phyloP scores from a whole-genome alignment of 2,329 filamentous ascomycete genomes.

The Tolypocladium tundrense region DNA sequence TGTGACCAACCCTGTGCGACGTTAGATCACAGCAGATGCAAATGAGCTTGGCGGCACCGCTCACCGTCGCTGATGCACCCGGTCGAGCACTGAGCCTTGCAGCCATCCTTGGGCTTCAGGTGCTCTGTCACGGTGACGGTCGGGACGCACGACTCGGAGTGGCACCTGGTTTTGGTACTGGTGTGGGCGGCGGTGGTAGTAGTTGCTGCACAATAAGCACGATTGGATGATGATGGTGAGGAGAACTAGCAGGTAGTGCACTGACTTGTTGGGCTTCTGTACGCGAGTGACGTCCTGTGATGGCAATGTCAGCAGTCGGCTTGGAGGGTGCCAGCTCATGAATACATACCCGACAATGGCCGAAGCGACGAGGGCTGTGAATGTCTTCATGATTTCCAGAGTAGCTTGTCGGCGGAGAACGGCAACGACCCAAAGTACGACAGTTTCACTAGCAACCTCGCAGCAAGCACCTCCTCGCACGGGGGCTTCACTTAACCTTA shows the following conservation, averaged over 20 bases:
- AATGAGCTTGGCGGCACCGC: neutral
- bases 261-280: neutral
- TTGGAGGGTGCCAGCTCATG: neutral
- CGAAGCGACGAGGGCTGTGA: neutral
- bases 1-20: constrained; percentile 5
- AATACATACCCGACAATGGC: neutral
- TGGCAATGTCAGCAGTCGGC: neutral
- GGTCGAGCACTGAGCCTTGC: constrained; percentile 6
- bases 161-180: neutral
- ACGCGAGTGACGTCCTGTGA: neutral
- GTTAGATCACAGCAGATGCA: neutral
- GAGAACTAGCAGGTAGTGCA: neutral
- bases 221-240: neutral
- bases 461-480: neutral
- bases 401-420: too few species aligned
- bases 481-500: neutral
- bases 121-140: constrained; percentile 8
- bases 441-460: neutral
- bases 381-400: neutral
- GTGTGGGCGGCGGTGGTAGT: neutral
- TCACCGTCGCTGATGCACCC: constrained; percentile 10
- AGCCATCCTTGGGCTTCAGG: constrained; percentile 2
- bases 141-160: constrained; percentile 4
- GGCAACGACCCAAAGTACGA: neutral
- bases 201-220: neutral